Conservation (phyloP, 495 filamentous ascomycete genomes). For the Xylaria grammica region DNA sequence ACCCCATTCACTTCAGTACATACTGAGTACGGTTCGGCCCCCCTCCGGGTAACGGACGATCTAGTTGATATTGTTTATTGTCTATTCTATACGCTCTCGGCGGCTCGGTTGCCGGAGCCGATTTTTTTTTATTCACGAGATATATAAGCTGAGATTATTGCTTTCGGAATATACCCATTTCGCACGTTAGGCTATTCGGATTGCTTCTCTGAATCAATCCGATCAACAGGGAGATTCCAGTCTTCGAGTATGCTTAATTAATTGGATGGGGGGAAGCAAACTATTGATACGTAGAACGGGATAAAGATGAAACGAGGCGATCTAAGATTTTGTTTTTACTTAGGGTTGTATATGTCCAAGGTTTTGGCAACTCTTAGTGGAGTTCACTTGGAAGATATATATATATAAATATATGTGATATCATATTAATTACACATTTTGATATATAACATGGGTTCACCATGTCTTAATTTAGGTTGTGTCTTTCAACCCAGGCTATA, state of each 20-base stretch:
- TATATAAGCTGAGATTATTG: slow-evolving; percentile 11
- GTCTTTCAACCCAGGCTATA: neutral
- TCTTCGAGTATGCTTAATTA: neutral
- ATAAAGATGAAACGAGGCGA: slow-evolving; percentile 21
- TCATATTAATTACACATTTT: neutral
- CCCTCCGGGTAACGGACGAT: slow-evolving; percentile 10
- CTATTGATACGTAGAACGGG: slow-evolving; percentile 13
- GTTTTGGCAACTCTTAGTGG: neutral
- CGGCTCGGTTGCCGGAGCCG: neutral
- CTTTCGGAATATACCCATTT: slow-evolving; percentile 26
- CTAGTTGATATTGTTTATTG: slow-evolving; percentile 22
- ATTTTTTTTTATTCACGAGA: slow-evolving; percentile 16
- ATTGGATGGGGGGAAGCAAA: neutral
- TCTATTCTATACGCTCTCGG: slow-evolving; percentile 3
- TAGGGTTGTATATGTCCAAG: too few relatives aligned
- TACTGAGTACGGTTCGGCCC: slow-evolving; percentile 5
- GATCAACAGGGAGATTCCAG: neutral
- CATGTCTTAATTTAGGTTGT: too few relatives aligned
- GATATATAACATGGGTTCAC: neutral
- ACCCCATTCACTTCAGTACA: slow-evolving; percentile 7
- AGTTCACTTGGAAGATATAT: neutral
- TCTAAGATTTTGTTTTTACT: slow-evolving; percentile 7
- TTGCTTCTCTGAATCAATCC: neutral
- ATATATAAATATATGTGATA: neutral
- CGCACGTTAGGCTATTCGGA: slow-evolving; percentile 19